Base-by-base conservation (phyloP, 345 rosid genomes). In the Anacardium occidentale region DNA sequence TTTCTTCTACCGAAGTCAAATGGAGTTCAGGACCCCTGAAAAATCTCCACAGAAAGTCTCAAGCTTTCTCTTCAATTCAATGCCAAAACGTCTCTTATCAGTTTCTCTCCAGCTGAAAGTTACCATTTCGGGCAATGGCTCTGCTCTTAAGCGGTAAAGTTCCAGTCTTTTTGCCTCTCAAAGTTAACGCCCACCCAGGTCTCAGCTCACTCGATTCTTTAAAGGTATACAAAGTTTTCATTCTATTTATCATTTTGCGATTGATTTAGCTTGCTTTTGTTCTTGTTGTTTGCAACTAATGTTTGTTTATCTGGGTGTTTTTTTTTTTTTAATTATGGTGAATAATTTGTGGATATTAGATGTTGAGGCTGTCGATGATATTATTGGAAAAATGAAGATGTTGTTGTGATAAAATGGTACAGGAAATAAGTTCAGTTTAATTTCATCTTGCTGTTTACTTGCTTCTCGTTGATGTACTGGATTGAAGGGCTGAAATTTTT, bases 361-460 rank as follows among this genome's bases (percentile, higher is more conserved):
- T 44, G 18, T 45, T 47, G 29, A 10, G 22, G 15, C 51, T 13
- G 52, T 63, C 21, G 13, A 17, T 63, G 51, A 85, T 78, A 78
- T 92, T 77, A 88, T 90, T 70, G 77, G 90, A 52, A 82, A 0
- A 83, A 80, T 75, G 97, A 88, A 78, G 93, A 91, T 68, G 17
- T 63, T 63, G 7, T 42, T 42, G 29, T 62, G 22, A 18, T 18
- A 10, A 62, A 81, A 76, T 47, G 8, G 42, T 17, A 86, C 88
- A 0, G 3, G 32, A 29, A 29, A 83, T 94, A 55, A 89, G 82
- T 79, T 90, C 94, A 0, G 94, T 91, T 63, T 87, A 89, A 64
- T 91, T 90, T 79, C 98, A 94, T 78, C 84, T 79, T 29, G 89
- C 89, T 72, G 93, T 87, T 42, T 94, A 87, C 84, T 73, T 91